Evolutionary conservation across 257 asterid species (phyloP).

Genomic region (Penstemon barbatus): DNA sequence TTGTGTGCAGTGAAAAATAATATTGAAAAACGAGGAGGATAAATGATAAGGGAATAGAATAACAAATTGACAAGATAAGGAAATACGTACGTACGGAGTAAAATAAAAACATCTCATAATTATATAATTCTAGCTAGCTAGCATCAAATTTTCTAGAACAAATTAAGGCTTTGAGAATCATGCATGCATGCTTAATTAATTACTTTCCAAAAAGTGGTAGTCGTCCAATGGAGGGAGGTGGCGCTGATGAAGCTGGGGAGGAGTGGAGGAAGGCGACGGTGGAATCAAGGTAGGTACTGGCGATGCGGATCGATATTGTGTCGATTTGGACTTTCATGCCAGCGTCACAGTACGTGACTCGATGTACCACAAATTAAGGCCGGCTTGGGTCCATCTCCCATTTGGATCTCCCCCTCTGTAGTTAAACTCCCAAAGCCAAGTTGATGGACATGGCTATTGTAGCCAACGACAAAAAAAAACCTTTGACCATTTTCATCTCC

Average conservation of each 20-base stretch:
- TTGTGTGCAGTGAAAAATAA: no score
- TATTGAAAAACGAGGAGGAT: no score
- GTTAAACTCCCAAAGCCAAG: conserved; percentile 45
- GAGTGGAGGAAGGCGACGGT: neutral
- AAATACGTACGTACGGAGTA: no score
- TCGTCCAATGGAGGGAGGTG: neutral
- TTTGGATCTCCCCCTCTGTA: conserved; percentile 56
- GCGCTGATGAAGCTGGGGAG: conserved; percentile 26
- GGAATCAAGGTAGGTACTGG: neutral
- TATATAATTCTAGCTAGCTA: no score
- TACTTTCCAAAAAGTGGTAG: no score
- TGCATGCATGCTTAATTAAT: no score
- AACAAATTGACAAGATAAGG: no score
- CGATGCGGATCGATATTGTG: conserved; percentile 32
- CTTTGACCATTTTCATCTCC: conserved; percentile 40
- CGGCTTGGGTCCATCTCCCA: conserved; percentile 56
- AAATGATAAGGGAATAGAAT: no score
- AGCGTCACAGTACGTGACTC: conserved; percentile 49
- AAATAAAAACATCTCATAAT: no score
- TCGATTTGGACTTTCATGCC: conserved; percentile 72
- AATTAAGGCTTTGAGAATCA: no score
- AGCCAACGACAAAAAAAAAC: conserved; percentile 23
- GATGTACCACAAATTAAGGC: conserved; percentile 57
- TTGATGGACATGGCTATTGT: conserved; percentile 28
- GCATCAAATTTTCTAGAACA: no score